These are phyloP conservation scores for Candolleomyces efflorescens DNA, from an alignment of 768 basidiomycete species.

Conservation along the genomic window DNA sequence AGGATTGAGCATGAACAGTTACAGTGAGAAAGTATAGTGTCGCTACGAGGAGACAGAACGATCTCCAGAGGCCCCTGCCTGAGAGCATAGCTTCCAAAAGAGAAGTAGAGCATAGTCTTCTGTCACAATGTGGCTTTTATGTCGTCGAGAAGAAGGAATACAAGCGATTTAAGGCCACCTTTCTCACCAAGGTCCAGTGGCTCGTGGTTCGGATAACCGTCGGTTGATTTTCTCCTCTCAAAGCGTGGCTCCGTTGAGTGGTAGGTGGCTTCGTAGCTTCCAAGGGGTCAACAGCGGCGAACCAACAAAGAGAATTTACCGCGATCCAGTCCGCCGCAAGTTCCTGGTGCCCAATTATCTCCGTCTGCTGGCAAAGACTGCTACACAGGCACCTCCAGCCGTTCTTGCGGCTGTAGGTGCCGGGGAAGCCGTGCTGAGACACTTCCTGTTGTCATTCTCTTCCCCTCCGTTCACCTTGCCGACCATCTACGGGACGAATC, in stretches of 20 bases:
- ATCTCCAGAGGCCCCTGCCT: neutral
- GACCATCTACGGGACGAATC: too few relatives aligned
- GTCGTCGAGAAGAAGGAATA: neutral
- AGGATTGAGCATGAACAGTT: conserved; percentile 1
- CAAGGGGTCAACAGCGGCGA: neutral
- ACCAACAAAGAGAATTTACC: neutral
- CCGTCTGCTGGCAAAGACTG: too few relatives aligned
- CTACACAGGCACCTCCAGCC: too few relatives aligned
- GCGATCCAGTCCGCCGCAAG: neutral
- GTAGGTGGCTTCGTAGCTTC: neutral
- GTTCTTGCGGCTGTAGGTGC: too few relatives aligned
- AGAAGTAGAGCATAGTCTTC: neutral
- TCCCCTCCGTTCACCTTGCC: too few relatives aligned
- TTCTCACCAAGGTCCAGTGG: neutral
- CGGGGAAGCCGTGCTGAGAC: too few relatives aligned
- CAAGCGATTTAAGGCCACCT: neutral
- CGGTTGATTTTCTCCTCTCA: neutral
- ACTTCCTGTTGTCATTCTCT: too few relatives aligned
- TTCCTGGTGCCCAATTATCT: too few relatives aligned
- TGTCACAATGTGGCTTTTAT: neutral
- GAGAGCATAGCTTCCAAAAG: neutral
- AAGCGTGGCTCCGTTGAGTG: neutral
- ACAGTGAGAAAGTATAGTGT: neutral
- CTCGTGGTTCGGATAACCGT: neutral
- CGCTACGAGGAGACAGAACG: neutral